Evolutionary conservation across 192 early-diverging fungal genomes (phyloP).

Genomic region (Backusella morwellensis): DNA sequence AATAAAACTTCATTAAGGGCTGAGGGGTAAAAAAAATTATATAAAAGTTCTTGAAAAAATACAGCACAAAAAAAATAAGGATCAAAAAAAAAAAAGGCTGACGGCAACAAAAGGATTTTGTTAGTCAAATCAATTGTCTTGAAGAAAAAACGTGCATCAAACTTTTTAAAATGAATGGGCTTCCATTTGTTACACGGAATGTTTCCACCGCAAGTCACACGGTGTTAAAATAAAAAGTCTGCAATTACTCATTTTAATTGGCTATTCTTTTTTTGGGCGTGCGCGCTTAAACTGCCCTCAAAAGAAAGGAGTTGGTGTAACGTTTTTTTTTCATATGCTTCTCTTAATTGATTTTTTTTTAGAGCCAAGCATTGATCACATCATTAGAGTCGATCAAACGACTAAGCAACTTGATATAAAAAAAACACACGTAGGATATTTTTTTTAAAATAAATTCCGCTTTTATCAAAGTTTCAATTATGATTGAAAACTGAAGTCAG

Average conservation of each 20-base stretch:
- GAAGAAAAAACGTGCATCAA: conserved; percentile 10
- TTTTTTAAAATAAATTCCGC: conserved; percentile 4
- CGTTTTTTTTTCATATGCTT: not conserved
- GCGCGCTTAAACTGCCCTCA: not conserved
- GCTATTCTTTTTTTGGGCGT: not conserved
- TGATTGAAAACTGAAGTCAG: not conserved
- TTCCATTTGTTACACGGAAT: conserved; percentile 9
- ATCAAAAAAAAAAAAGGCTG: not conserved
- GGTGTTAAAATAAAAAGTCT: not conserved
- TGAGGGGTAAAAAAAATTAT: not conserved
- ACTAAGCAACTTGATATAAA: not conserved
- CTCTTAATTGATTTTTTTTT: not conserved
- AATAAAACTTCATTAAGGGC: not conserved
- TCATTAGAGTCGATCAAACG: not conserved
- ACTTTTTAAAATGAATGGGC: conserved; percentile 3
- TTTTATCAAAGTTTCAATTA: not conserved
- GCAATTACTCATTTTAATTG: not conserved
- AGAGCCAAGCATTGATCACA: not conserved
- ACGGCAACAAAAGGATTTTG: not conserved
- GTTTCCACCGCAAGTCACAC: not conserved
- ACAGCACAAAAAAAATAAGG: not conserved
- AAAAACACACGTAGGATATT: not conserved
- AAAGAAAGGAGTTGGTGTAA: not conserved
- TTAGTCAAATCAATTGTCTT: conserved; percentile 22
- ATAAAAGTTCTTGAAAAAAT: not conserved